Base-by-base conservation (phyloP, 2,329 filamentous ascomycete genomes). In the Colletotrichum liriopes region DNA sequence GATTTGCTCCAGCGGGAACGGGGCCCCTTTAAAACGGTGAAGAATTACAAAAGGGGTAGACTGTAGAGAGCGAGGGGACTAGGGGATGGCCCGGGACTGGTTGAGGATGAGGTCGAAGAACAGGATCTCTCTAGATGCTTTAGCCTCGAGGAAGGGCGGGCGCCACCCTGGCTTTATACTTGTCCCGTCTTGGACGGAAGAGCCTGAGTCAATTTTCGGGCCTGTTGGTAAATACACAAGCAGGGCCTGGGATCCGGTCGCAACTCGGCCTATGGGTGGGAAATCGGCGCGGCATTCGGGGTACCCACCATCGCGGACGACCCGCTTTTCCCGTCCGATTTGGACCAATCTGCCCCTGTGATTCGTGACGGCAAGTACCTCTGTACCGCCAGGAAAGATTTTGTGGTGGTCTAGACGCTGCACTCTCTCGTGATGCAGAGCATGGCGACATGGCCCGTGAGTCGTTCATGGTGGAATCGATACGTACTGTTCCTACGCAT, bases 271-370 rank as follows among this genome's bases (percentile, higher is more conserved):
- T 49, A 54, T 55, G 43, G 29, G 45, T 64, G 52, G 54, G 47
- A 35, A 47, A 55, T 64, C 70, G 70, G 70, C 59, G 65, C 70
- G 70, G 70, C 39, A 70, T 72, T 72, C 70, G 70, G 70, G 45
- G 69, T 43, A 47, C 39, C 70, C 70, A 60, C 70, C 26, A 11
- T 12, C 29, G 55, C 29, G 65, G 47, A 20, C 20, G 37, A 29
- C 54, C 54, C 70, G 39, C 59, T 47, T 72, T 70, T 69, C 54
- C 69, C 69, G 69, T 72, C 69, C 65, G 69, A 32, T 32, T 64
- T 63, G 52, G 45, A 41, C 56, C 69, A 68, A 59, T 67, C 56
- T 16, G 49, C 51, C 26, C 32, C 39, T 41, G 23, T 29, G 55
- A 20, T 41, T 39, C 37, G 14, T 43, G 16, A 16, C 23, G 23